Conservation (phyloP, 495 filamentous ascomycete genomes). For the Hypoxylon rickii region DNA sequence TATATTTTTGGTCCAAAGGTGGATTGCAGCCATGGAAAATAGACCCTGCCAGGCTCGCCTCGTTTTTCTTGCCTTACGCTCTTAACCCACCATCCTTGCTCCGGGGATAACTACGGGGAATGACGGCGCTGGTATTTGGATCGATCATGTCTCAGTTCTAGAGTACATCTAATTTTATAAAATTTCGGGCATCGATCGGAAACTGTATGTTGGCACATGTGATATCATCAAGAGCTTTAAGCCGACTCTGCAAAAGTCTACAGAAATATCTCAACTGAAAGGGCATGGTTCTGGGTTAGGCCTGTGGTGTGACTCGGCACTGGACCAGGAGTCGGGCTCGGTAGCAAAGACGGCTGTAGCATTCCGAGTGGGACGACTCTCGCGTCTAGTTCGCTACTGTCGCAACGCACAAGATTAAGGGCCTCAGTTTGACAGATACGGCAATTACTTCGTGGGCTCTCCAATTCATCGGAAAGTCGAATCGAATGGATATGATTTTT, state of each 20-base stretch:
- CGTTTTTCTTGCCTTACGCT: slow-evolving; percentile 1
- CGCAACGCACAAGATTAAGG: slow-evolving; percentile 31
- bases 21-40: too few relatives aligned
- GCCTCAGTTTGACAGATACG: slow-evolving; percentile 19
- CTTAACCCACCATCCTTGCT: slow-evolving; percentile 1
- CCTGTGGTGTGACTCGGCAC: slow-evolving; percentile 8
- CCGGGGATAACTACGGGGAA: background rate
- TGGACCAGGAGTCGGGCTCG: slow-evolving; percentile 10
- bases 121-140: background rate
- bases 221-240: too few relatives aligned
- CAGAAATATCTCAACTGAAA: too few relatives aligned
- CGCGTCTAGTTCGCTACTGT: slow-evolving; percentile 27
- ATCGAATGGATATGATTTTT: background rate
- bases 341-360: slow-evolving; percentile 15
- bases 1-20: too few relatives aligned
- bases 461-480: background rate
- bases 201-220: too few relatives aligned
- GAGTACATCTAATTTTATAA: too few relatives aligned
- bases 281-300: background rate
- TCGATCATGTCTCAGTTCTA: too few relatives aligned
- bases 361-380: slow-evolving; percentile 25
- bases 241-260: too few relatives aligned
- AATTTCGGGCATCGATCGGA: too few relatives aligned
- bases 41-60: slow-evolving; percentile 16
- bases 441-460: slow-evolving; percentile 24